Conservation (phyloP, 2,329 filamentous ascomycete genomes). For the Aureobasidium subglaciale region DNA sequence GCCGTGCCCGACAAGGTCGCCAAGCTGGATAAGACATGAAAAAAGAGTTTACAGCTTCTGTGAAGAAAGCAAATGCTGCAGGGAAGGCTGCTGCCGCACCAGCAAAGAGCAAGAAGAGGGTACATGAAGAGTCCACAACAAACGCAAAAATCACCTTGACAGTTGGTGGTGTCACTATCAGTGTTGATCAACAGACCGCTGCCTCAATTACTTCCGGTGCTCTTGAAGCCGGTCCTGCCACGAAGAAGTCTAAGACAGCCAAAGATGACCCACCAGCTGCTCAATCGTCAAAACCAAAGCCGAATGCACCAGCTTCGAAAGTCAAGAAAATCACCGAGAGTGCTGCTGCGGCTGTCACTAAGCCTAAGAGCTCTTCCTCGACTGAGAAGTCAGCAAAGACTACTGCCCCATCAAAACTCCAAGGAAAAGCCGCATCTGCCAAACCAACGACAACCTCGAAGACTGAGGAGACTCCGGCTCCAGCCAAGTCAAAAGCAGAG, state of each 20-base stretch:
- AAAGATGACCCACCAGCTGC: background rate
- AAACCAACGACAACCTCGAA: background rate
- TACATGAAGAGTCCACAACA: constrained; percentile 19
- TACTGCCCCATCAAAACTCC: background rate
- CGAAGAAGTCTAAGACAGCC: background rate
- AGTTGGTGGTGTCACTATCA: constrained; percentile 21
- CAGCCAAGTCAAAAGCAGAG: background rate
- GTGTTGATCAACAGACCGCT: constrained; percentile 21
- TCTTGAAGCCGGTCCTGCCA: background rate
- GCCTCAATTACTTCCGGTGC: background rate
- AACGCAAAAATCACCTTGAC: constrained; percentile 23
- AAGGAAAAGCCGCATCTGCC: background rate
- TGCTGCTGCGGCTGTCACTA: no score
- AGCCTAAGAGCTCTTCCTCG: background rate
- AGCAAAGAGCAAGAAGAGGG: constrained; percentile 20
- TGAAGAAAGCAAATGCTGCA: constrained; percentile 40
- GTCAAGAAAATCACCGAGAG: constrained; percentile 6
- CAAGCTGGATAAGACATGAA: constrained; percentile 50
- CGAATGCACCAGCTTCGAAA: background rate
- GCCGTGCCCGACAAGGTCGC: constrained; percentile 43
- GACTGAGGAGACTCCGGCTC: background rate
- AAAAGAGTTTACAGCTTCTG: constrained; percentile 49
- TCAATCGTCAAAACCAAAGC: background rate
- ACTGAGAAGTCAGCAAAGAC: background rate
- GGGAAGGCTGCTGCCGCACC: background rate